Evolutionary conservation across 2,329 filamentous ascomycete genomes (phyloP), one percentile per base, ranked within the genome.

Genomic region (Westerdykella aurantiaca): DNA sequence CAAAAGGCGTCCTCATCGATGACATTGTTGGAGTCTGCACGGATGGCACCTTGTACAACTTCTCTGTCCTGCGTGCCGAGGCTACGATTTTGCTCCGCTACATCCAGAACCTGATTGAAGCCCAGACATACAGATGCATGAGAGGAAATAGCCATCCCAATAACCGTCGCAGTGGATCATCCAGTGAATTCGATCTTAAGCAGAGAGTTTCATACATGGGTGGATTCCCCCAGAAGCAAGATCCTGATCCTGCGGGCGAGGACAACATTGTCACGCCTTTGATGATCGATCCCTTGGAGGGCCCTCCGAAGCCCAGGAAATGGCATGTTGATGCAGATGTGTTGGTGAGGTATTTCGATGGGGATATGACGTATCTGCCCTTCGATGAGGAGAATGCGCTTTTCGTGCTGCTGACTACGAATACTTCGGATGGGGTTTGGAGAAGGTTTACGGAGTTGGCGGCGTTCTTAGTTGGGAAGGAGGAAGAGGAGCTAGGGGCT

Each of bases 81-180:
- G 76, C 83, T 6, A 86, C 84, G 79, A 74, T 76, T 6, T 72
- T 95, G 4, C 72, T 97, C 5, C 76, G 77, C 45, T 81, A 91
- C 49, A 61, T 96, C 1, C 83, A 94, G 57, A 83, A 85, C 46
- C 62, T 94, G 25, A 55, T 67, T 21, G 52, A 58, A 29, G 51
- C 33, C 9, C n/a, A 35, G 11, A 14, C 7, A 35, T 14, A 29
- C 25, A 46, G 9, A 58, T 59, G 38, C 40, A 43, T 6, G 46
- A 38, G 3, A 48, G 6, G 47, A 56, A 4, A 49, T 47, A 6
- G 40, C 40, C 7, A 46, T 47, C 2, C 52, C 51, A 12, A 49
- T 49, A 40, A 48, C 37, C 7, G n/a, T n/a, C n/a, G n/a, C n/a
- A n/a, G n/a, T n/a, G n/a, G n/a, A 45, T 49, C 0, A 22, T 57